Evolutionary conservation across 345 rosid species (phyloP), one percentile per base, ranked within the genome.

Genomic region (Linum usitatissimum): DNA sequence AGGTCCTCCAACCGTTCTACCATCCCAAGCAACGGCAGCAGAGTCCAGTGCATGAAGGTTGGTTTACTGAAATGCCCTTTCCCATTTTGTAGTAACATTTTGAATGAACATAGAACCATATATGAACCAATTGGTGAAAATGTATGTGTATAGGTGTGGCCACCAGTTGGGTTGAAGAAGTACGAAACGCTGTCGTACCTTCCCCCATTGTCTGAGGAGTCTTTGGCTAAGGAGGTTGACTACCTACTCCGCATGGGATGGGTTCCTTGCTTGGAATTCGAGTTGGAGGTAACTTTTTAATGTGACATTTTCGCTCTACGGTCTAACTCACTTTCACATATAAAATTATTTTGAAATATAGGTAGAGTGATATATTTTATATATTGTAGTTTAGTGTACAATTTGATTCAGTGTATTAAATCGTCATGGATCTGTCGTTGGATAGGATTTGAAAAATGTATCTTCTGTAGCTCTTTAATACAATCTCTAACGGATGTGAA

Each of bases 251-350:
- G 85, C 53, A 62, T 0, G 14, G 72, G 75, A 38, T 86, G 93
- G 89, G 18, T 83, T 71, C 92, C 92, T 48, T 83, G 92, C 76
- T 65, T 86, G 69, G 92, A 86, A 66, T 86, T 83, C 77, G 80
- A 81, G 69, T 30, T 66, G 21, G 70, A 72, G 81, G 84, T 83
- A 49, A 59, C 4, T 45, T 7, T 15, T 45, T 15, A 7, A n/a
- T n/a, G n/a, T n/a, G n/a, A n/a, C n/a, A n/a, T n/a, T n/a, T n/a
- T n/a, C n/a, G n/a, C n/a, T n/a, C n/a, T n/a, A n/a, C n/a, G n/a
- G n/a, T n/a, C n/a, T n/a, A n/a, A n/a, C n/a, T n/a, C n/a, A n/a
- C n/a, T n/a, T n/a, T n/a, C n/a, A n/a, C n/a, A n/a, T n/a, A n/a
- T n/a, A n/a, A n/a, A n/a, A n/a, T n/a, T n/a, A n/a, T n/a, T n/a